phyloP scores from a whole-genome alignment of 2,329 filamentous ascomycete species.

The Talaromyces amestolkiae region DNA sequence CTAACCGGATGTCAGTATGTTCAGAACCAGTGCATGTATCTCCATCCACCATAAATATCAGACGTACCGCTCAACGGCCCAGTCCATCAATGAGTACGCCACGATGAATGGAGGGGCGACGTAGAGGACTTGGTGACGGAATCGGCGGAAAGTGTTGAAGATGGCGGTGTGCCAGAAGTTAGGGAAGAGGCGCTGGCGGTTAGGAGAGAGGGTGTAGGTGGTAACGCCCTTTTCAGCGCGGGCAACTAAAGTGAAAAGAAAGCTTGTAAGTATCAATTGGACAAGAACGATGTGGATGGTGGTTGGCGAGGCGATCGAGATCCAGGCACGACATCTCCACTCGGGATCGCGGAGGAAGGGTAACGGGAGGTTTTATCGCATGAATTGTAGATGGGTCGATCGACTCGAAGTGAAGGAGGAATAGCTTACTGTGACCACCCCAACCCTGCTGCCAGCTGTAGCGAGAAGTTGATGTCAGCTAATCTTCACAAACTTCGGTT shows the following conservation, averaged over 20 bases:
- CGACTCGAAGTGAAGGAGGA: neutral
- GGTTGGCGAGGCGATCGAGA: neutral
- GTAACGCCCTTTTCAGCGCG: constrained; percentile 59
- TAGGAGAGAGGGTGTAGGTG: constrained; percentile 75
- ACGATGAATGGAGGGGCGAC: constrained; percentile 73
- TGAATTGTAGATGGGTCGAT: neutral
- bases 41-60: neutral
- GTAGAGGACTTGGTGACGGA: constrained; percentile 83
- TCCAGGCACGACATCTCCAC: neutral
- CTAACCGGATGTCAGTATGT: constrained; percentile 27
- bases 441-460: constrained; percentile 13
- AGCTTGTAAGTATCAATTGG: constrained; percentile 22
- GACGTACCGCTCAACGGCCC: constrained; percentile 80
- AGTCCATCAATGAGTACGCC: constrained; percentile 81
- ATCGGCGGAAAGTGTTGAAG: constrained; percentile 94
- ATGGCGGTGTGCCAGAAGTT: constrained; percentile 75
- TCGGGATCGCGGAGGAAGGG: neutral
- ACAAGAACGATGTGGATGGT: neutral
- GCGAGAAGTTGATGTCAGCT: constrained; percentile 3
- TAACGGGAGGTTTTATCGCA: neutral
- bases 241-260: constrained; percentile 29
- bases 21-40: neutral
- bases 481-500: neutral
- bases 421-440: constrained; percentile 17
- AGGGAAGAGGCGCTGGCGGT: constrained; percentile 85